Evolutionary conservation across 2,329 filamentous ascomycete genomes (phyloP).

Genomic region (Exophiala aquamarina): DNA sequence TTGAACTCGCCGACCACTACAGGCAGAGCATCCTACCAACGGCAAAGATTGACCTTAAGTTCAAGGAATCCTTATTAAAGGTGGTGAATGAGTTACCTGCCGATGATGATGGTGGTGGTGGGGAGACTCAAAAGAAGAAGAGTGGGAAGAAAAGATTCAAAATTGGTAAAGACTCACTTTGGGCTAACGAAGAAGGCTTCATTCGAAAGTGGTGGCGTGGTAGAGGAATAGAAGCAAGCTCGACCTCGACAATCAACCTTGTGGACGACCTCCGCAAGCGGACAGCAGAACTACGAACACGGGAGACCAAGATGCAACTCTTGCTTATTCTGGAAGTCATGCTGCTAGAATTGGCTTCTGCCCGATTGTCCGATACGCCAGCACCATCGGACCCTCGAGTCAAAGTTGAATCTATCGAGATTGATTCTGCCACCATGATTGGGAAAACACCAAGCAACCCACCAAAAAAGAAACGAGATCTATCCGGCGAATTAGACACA

Average conservation of each 20-base stretch:
- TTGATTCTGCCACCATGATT: slow-evolving; percentile 22
- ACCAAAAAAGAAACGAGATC: slow-evolving; percentile 43
- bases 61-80: slow-evolving; percentile 44
- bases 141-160: slow-evolving; percentile 38
- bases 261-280: slow-evolving; percentile 35
- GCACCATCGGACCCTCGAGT: slow-evolving; percentile 42
- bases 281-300: slow-evolving; percentile 44
- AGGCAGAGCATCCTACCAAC: slow-evolving; percentile 42
- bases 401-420: slow-evolving; percentile 34
- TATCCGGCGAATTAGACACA: slow-evolving; percentile 46
- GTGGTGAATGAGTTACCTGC: slow-evolving; percentile 36
- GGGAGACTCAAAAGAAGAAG: slow-evolving; percentile 30
- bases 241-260: background rate
- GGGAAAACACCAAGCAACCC: slow-evolving; percentile 23
- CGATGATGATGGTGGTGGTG: slow-evolving; percentile 28
- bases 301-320: slow-evolving; percentile 51
- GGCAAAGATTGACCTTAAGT: slow-evolving; percentile 50
- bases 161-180: slow-evolving; percentile 48
- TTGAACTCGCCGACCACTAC: slow-evolving; percentile 39
- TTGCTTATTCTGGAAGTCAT: slow-evolving; percentile 50
- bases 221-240: slow-evolving; percentile 28
- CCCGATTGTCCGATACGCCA: slow-evolving; percentile 27
- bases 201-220: slow-evolving; percentile 48
- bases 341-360: slow-evolving; percentile 36
- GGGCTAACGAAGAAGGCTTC: slow-evolving; percentile 44